Percentiles rank a stretch among this genome's conserved stretches.
Conservation (phyloP, 805 yeast genomes). For the Cyberlindnera nakhonratchasimensis region DNA sequence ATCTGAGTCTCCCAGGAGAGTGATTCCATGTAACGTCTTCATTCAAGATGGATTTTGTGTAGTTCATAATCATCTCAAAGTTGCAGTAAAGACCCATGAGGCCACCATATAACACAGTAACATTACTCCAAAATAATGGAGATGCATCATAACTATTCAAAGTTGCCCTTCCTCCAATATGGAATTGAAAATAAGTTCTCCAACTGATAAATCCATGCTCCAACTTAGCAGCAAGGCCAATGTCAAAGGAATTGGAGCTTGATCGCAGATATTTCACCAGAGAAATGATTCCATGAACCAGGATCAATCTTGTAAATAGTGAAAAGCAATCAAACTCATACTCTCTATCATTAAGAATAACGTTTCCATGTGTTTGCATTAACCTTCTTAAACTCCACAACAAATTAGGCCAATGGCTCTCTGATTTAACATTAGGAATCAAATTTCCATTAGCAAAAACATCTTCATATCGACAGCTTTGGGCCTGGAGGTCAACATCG, state of each 20-base stretch:
- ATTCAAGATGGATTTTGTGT: constrained; percentile 10
- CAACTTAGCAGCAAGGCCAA: constrained; percentile 27
- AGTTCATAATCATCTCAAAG: constrained; percentile 21
- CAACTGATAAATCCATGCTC: constrained; percentile 33
- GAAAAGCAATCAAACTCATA: constrained; percentile 35
- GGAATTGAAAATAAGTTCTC: constrained; percentile 33
- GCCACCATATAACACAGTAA: constrained; percentile 28
- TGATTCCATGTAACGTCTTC: constrained; percentile 4
- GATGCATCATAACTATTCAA: constrained; percentile 34
- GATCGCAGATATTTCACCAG: constrained; percentile 28
- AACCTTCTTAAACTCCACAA: constrained; percentile 33
- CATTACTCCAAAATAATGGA: constrained; percentile 34
- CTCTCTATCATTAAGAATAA: constrained; percentile 22
- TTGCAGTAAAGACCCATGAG: constrained; percentile 30
- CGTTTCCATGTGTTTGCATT: constrained; percentile 27
- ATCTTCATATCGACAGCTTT: constrained; percentile 13
- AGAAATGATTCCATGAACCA: constrained; percentile 34
- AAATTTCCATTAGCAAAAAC: constrained; percentile 17
- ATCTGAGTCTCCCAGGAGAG: constrained; percentile 12
- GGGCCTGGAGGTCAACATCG: constrained; percentile 4
- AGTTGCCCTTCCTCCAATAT: background rate
- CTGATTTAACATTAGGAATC: constrained; percentile 29
- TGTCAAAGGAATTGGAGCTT: background rate
- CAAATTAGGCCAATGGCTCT: constrained; percentile 36
- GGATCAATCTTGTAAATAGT: constrained; percentile 32